Base-by-base conservation (phyloP, 179 eudicot genomes). In the Gypsophila paniculata region DNA sequence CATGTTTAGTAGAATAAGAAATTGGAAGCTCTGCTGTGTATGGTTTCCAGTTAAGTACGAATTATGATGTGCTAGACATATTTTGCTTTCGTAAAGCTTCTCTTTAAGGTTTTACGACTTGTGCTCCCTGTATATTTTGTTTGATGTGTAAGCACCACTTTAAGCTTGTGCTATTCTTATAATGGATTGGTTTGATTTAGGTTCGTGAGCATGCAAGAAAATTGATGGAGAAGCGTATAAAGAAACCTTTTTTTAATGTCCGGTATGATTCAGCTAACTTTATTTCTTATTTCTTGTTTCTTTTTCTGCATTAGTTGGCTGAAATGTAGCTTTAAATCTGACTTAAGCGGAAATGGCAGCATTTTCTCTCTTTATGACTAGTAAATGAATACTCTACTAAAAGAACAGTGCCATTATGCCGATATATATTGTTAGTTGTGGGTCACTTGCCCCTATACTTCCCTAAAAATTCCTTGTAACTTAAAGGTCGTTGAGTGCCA, bases 181-280 rank as follows among this genome's bases (percentile, higher is more conserved):
- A 19, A 22, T 48, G 55, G 8, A 18, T 54, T 68, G 51, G 13
- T 68, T 58, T 73, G 71, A 51, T 69, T 46, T 75, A 93, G 99
- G 99, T 94, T 71, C 87, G 96, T 44, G 99, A 94, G 49, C 97
- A 94, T 86, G 99, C 91, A 52, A 87, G 97, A 70, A 94, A 91
- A 77, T 90, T 94, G 78, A 63, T 94, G 80, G 99, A 94, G 86
- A 94, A 94, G 80, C 94, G 78, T 73, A 23, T 88, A 34, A 82
- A 81, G 83, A 93, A 89, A 78, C 98, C 98, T 34, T 93, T 93
- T 79, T 93, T 93, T 80, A 82, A 79, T 82, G 82, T 81, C 71
- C 86, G 98, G 98, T 89, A 81, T 76, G 60, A 77, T 55, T 63
- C 10, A 32, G 49, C 71, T 64, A 26, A n/a, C 17, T 54, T 51